Conservation (phyloP, 768 basidiomycete genomes). For the Boletus vinaceobasis region DNA sequence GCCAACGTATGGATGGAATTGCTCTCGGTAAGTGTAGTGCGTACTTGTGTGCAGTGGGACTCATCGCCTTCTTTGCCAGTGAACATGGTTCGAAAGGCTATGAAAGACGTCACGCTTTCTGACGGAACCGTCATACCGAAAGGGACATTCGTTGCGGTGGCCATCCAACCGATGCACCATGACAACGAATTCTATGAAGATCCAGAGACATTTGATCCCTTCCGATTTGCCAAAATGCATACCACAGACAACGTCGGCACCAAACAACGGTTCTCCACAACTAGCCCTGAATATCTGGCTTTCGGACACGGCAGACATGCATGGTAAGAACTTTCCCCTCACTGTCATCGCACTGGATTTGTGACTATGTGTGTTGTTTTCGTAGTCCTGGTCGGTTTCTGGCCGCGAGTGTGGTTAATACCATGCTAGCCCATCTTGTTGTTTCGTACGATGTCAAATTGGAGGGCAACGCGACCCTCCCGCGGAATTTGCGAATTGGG, state of each 20-base stretch:
- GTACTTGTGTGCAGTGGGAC: too few species aligned
- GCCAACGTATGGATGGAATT: constrained; percentile 30
- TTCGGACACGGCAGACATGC: constrained; percentile 34
- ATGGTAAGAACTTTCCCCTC: constrained; percentile 1
- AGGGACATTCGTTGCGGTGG: constrained; percentile 26
- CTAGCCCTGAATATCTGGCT: constrained; percentile 30
- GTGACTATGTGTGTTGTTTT: too few species aligned
- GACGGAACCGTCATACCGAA: constrained; percentile 38
- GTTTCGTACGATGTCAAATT: constrained; percentile 17
- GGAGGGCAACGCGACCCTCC: neutral
- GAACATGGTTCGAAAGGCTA: constrained; percentile 8
- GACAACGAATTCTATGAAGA: constrained; percentile 30
- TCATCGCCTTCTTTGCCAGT: too few species aligned
- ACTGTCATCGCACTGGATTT: neutral
- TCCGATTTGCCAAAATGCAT: constrained; percentile 40
- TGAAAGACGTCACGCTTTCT: constrained; percentile 25
- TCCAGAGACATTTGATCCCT: constrained; percentile 20
- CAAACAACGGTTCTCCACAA: constrained; percentile 34
- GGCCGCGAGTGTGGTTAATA: constrained; percentile 1
- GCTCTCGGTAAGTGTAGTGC: constrained; percentile 17
- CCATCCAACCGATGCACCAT: constrained; percentile 23
- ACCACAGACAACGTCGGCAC: constrained; percentile 28
- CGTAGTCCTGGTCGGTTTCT: constrained; percentile 19
- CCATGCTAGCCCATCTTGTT: constrained; percentile 17
- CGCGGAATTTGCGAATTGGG: constrained; percentile 1